Evolutionary conservation across 768 basidiomycete genomes (phyloP).

Genomic region (Daedaleopsis nitida): DNA sequence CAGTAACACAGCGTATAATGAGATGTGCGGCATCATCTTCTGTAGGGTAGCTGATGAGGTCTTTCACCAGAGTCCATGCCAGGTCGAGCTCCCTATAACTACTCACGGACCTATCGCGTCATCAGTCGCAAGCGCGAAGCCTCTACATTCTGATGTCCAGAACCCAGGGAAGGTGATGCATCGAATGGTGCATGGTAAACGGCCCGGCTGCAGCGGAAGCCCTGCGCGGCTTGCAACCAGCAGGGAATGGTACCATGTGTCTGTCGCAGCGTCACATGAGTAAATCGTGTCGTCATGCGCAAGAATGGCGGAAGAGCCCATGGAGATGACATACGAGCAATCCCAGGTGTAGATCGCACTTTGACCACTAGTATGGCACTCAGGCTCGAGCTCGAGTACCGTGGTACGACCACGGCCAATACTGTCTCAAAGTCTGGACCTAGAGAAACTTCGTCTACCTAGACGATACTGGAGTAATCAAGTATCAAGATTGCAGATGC

Average conservation of each 20-base stretch:
- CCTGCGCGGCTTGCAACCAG: neutral
- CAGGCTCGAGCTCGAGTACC: too few relatives aligned
- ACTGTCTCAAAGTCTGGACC: too few relatives aligned
- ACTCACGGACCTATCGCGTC: slow-evolving; percentile 4
- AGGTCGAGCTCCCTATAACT: neutral
- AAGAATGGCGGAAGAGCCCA: neutral
- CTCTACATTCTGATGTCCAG: neutral
- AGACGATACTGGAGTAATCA: too few relatives aligned
- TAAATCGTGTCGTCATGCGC: too few relatives aligned
- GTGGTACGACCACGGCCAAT: too few relatives aligned
- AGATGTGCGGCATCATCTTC: neutral
- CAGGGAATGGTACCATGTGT: neutral
- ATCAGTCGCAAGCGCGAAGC: neutral
- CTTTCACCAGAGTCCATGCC: neutral
- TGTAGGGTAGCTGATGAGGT: neutral
- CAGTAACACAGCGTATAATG: neutral
- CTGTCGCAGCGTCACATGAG: too few relatives aligned
- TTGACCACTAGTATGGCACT: too few relatives aligned
- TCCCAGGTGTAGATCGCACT: too few relatives aligned
- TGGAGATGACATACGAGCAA: too few relatives aligned
- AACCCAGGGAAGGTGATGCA: neutral
- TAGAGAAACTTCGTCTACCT: too few relatives aligned
- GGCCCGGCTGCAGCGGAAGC: neutral
- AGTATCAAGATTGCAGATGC: too few relatives aligned
- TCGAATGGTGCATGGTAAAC: neutral